Conservation (phyloP, 164 flowering plant genomes). For the Taxillus chinensis region DNA sequence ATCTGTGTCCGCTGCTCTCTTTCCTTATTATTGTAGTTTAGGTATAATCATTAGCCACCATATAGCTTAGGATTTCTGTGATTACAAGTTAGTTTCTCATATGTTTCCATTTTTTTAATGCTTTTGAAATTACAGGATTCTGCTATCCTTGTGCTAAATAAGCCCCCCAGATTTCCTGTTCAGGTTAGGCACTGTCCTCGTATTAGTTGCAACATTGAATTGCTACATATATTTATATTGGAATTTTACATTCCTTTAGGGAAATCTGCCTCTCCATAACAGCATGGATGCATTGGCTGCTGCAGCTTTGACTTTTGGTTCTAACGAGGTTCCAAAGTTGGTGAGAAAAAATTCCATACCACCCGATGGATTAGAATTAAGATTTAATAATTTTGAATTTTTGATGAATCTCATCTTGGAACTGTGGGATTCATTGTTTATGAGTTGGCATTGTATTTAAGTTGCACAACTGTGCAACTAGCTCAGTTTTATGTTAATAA, state of each 20-base stretch:
- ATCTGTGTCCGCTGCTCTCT: too few species aligned
- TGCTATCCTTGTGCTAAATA: slow-evolving; percentile 73
- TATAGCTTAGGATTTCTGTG: too few species aligned
- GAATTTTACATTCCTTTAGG: slow-evolving; percentile 25
- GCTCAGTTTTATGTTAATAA: too few species aligned
- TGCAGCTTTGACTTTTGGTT: slow-evolving; percentile 70
- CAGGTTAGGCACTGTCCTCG: slow-evolving; percentile 40
- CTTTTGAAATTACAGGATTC: slow-evolving; percentile 52
- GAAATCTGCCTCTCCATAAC: slow-evolving; percentile 82
- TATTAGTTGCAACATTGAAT: neutral
- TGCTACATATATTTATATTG: neutral
- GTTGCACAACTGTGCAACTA: neutral
- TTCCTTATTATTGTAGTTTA: too few species aligned
- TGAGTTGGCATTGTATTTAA: neutral
- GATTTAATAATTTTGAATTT: too few species aligned
- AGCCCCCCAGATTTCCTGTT: slow-evolving; percentile 84
- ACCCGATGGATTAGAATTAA: too few species aligned
- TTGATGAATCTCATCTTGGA: too few species aligned
- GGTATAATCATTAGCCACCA: too few species aligned
- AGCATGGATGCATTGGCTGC: slow-evolving; percentile 97
- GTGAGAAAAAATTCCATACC: slow-evolving; percentile 22
- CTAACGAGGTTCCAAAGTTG: slow-evolving; percentile 84
- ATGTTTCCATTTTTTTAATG: neutral
- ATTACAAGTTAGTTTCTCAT: too few species aligned
- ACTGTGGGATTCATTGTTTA: too few species aligned